Conservation (phyloP, 345 rosid genomes). For the Camelina laxa region DNA sequence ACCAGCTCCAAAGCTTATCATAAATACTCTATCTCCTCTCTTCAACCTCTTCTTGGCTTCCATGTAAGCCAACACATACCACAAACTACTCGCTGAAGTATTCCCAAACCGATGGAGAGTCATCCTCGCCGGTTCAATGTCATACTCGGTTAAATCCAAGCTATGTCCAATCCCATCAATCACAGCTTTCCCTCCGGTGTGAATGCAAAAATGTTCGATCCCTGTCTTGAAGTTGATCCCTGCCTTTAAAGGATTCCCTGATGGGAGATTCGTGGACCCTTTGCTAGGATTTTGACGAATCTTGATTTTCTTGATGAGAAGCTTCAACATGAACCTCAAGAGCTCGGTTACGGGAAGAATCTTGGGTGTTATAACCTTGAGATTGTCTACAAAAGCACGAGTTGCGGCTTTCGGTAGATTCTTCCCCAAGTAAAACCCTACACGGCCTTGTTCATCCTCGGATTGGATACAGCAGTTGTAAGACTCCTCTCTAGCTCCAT, state of each 20-base stretch:
- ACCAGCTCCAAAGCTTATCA: slow-evolving; percentile 75
- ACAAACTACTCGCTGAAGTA: slow-evolving; percentile 89
- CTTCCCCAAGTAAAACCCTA: slow-evolving; percentile 76
- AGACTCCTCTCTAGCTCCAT: slow-evolving; percentile 78
- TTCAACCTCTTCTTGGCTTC: slow-evolving; percentile 83
- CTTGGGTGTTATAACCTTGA: slow-evolving; percentile 67
- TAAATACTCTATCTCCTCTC: slow-evolving; percentile 67
- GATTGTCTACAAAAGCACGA: slow-evolving; percentile 75
- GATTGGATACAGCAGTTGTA: slow-evolving; percentile 67
- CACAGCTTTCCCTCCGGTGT: slow-evolving; percentile 94
- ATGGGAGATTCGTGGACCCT: slow-evolving; percentile 15
- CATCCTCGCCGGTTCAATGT: slow-evolving; percentile 94
- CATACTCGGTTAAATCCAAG: slow-evolving; percentile 66
- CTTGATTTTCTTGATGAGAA: slow-evolving; percentile 47
- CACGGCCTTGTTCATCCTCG: slow-evolving; percentile 70
- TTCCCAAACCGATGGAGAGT: slow-evolving; percentile 92
- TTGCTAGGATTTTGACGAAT: slow-evolving; percentile 35
- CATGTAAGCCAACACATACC: slow-evolving; percentile 95
- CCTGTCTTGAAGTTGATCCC: slow-evolving; percentile 76
- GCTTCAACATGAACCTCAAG: slow-evolving; percentile 50
- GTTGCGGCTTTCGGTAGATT: slow-evolving; percentile 80
- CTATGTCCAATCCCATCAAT: slow-evolving; percentile 78
- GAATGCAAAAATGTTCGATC: slow-evolving; percentile 88
- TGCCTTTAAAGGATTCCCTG: slow-evolving; percentile 45
- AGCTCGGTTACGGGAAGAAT: slow-evolving; percentile 80